Evolutionary conservation across 495 filamentous ascomycete genomes (phyloP).

Genomic region (Xanthoparmelia taractica): DNA sequence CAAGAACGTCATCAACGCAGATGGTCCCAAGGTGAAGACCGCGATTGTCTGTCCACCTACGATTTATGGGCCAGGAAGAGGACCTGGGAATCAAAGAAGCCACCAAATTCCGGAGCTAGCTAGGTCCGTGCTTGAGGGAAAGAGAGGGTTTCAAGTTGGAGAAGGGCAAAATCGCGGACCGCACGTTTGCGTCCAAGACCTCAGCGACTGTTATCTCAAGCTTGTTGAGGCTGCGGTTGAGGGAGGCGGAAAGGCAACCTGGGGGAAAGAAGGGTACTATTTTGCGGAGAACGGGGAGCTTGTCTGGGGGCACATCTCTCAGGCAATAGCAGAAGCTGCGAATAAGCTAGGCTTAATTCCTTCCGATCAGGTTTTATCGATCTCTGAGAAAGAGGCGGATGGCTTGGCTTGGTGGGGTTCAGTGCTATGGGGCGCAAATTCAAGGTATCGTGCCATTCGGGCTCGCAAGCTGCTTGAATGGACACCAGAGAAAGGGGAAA

Average conservation of each 20-base stretch:
- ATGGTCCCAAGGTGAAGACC: conserved; percentile 48
- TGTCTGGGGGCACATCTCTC: conserved; percentile 61
- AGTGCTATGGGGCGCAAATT: conserved; percentile 50
- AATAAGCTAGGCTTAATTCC: conserved; percentile 57
- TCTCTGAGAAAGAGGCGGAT: conserved; percentile 32
- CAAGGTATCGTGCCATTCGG: conserved; percentile 42
- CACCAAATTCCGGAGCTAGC: conserved; percentile 56
- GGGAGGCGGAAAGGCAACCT: conserved; percentile 57
- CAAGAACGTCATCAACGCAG: conserved; percentile 47
- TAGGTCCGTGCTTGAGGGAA: conserved; percentile 48
- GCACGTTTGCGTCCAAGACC: conserved; percentile 65
- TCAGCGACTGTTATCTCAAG: conserved; percentile 55
- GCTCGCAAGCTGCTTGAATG: conserved; percentile 53
- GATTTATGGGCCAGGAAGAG: conserved; percentile 71
- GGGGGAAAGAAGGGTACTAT: conserved; percentile 68
- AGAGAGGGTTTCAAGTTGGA: conserved; percentile 56
- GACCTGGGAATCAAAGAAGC: conserved; percentile 60
- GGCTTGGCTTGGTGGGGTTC: conserved; percentile 31
- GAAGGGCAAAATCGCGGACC: conserved; percentile 64
- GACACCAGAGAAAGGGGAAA: conserved; percentile 36
- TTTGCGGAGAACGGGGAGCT: conserved; percentile 64
- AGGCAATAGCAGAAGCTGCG: conserved; percentile 51
- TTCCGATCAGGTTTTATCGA: conserved; percentile 42
- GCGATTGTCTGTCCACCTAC: conserved; percentile 71
- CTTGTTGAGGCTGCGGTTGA: conserved; percentile 58